Base-by-base conservation (phyloP, 2,329 filamentous ascomycete genomes). In the Tolypocladium inflatum region DNA sequence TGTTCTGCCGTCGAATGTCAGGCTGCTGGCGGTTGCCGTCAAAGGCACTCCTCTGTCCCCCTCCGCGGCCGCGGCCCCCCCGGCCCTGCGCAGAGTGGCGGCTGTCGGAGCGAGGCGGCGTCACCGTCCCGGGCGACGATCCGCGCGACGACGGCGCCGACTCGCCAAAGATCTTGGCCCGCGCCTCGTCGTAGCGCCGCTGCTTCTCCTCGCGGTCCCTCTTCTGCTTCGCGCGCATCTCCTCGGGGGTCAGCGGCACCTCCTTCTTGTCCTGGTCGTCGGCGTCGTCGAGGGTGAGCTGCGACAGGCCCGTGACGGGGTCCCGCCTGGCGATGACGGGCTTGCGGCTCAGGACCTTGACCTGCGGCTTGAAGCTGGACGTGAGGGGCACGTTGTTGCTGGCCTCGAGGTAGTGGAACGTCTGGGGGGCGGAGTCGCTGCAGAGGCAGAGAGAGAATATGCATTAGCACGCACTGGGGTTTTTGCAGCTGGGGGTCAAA, bases 151-250 rank as follows among this genome's bases (percentile, higher is more conserved):
- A 77, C 11, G 76, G 72, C 39, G 72, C 76, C 11, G 76, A 75
- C 39, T 83, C 84, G 23, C 91, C 91, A 71, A 97, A 93, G 57
- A 97, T 87, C 70, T 91, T 88, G 65, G 93, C 90, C 37, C 93
- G 82, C 7, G 87, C 90, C 75, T 96, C 91, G 61, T 95, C 89
- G 70, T 97, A 97, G 60, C 89, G 88, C 58, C 86, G 86, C 76
- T 96, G 89, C 76, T 94, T 96, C 75, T 96, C 91, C 68, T 95
- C 91, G 11, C 86, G 83, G 65, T 96, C 90, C 54, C 83, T 81
- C 69, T 91, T 85, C 56, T 92, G 89, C 67, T 88, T 88, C 30
- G 85, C 83, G 61, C 89, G 85, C 39, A 91, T 82, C 75, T 96
- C 88, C 65, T 93, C 89, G 4, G 87, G 82, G 0, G 84, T 88